phyloP scores from a whole-genome alignment of 75 land plant species.

The Selaginella tamariscina region DNA sequence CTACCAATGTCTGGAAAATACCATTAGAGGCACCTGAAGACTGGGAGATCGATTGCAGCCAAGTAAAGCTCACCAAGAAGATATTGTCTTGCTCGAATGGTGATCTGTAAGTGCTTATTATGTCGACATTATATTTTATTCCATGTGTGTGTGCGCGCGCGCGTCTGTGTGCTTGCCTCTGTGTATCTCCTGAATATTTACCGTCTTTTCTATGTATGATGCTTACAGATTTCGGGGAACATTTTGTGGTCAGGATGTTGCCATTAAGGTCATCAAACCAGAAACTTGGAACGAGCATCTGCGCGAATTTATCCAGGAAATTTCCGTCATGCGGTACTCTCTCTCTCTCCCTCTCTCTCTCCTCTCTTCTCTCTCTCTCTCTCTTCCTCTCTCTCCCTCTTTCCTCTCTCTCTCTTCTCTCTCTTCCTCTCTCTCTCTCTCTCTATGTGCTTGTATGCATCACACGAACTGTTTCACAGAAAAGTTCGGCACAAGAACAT shows the following conservation, averaged over 20 bases:
- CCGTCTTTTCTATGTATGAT: neutral
- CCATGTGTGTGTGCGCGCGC: too few relatives aligned
- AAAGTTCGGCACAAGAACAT: constrained; percentile 13
- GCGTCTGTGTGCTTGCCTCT: too few relatives aligned
- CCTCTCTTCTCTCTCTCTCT: too few relatives aligned
- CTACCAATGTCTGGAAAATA: neutral
- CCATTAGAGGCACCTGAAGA: neutral
- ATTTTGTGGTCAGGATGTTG: constrained; percentile 13
- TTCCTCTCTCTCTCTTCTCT: too few relatives aligned
- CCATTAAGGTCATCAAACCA: constrained; percentile 6
- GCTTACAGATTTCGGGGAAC: constrained; percentile 6
- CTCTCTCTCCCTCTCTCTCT: neutral
- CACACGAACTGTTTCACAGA: neutral
- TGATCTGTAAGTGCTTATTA: neutral
- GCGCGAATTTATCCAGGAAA: neutral
- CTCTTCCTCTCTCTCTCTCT: too few relatives aligned
- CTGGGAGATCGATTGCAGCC: neutral
- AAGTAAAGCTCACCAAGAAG: neutral
- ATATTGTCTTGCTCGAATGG: neutral
- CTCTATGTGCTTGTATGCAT: too few relatives aligned
- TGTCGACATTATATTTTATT: too few relatives aligned
- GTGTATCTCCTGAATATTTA: too few relatives aligned
- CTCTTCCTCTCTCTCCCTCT: too few relatives aligned
- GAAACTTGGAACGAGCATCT: neutral
- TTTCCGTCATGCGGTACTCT: constrained; percentile 1